Percentiles rank a stretch among this genome's conserved stretches.
These are phyloP conservation scores for Stevia rebaudiana DNA, from an alignment of 140 eudicot species.

Conservation along the genomic window DNA sequence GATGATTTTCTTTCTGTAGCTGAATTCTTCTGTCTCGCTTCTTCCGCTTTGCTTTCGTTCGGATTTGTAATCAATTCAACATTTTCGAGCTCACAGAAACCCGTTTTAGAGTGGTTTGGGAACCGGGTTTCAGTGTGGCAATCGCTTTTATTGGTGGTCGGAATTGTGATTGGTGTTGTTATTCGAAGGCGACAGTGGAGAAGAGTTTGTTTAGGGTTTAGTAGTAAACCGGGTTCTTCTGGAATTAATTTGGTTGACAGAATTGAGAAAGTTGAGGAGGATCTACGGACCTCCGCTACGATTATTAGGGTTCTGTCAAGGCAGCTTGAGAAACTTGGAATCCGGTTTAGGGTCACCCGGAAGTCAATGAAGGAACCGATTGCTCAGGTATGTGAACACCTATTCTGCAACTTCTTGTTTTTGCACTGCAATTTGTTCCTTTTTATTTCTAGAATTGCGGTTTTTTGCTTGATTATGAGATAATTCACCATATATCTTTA, in stretches of 20 bases:
- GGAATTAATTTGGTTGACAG: slow-evolving; percentile 68
- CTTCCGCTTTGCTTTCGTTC: slow-evolving; percentile 46
- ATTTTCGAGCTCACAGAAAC: slow-evolving; percentile 31
- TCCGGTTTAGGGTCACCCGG: slow-evolving; percentile 72
- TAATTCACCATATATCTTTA: not conserved
- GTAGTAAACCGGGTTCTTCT: slow-evolving; percentile 35
- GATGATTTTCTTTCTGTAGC: slow-evolving; percentile 51
- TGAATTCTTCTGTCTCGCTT: slow-evolving; percentile 51
- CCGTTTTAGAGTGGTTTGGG: slow-evolving; percentile 47
- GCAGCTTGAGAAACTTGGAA: slow-evolving; percentile 93
- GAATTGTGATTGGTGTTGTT: slow-evolving; percentile 60
- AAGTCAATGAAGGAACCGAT: slow-evolving; percentile 83
- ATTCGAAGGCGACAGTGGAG: slow-evolving; percentile 76
- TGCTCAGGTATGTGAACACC: slow-evolving; percentile 45
- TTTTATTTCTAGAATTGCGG: not conserved
- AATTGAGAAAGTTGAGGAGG: slow-evolving; percentile 87
- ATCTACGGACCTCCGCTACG: slow-evolving; percentile 51
- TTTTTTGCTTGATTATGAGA: not conserved
- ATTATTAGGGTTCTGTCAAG: slow-evolving; percentile 69
- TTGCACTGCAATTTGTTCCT: slow-evolving; percentile 1
- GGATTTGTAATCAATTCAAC: slow-evolving; percentile 41
- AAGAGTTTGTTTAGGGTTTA: slow-evolving; percentile 52
- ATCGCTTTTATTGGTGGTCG: slow-evolving; percentile 46
- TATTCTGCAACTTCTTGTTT: not conserved
- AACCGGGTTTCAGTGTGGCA: slow-evolving; percentile 53